Base-by-base conservation (phyloP, 169 alveolate species). In the Eimeria tenella region DNA sequence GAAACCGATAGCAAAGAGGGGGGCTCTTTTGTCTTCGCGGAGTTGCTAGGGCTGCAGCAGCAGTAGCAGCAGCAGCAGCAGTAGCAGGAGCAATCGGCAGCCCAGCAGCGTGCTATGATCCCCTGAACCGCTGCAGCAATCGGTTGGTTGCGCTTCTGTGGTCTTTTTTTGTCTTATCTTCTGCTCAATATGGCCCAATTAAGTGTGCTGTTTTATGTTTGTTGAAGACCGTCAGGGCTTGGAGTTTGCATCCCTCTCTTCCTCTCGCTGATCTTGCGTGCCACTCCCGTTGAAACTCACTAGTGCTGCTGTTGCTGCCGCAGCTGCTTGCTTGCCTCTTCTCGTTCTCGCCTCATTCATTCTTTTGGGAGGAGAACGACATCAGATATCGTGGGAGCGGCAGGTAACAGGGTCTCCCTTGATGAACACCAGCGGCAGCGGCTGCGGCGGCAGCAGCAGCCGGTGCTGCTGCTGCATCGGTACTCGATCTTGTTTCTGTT, bases 401-500 rank as follows among this genome's bases (percentile, higher is more conserved):
- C 55, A 74, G 84, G 62, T 17, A 17, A 6, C 55, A 74, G 84
- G 62, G 50, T 50, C 60, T 52, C 84, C 55, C 50, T 74, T 74
- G 62, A 31, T 73, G 82, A n/a, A 11, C 82, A 23, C 21, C 82
- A 42, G 55, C 62, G 10, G 81, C 53, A 71, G 81, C 81, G 23
- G 81, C 73, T 17, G 73, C 73, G 73, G 73, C 73, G n/a, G 77
- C 84, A 42, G 62, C 88, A 53, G 88, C 88, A 79, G 62, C 88
- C 5, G 70, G 11, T 79, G 88, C 71, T 79, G 88, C 88, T 81
- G 74, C 89, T 25, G 70, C 89, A 9, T 42, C 86, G 65, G 60
- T 52, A 19, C 89, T 52, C 68, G 63, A 52, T 49, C 73, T 81
- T 75, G n/a, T 50, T 21, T 4, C 74, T 21, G 73, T 23, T 52